Evolutionary conservation across 139 green algal genomes (phyloP).

Genomic region (Coccomyxa sp.): DNA sequence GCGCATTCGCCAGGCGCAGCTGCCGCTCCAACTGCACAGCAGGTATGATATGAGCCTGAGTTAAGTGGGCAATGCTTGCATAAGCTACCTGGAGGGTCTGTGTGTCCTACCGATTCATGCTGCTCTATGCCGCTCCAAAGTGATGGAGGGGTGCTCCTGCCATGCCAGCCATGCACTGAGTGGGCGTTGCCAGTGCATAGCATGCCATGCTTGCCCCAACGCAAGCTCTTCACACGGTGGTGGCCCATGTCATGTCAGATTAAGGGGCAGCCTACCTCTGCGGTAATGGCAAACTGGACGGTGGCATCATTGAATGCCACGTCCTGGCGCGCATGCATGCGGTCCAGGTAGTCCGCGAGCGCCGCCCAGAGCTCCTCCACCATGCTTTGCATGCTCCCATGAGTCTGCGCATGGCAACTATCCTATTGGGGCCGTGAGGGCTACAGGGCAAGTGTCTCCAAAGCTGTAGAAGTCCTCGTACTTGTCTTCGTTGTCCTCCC

Average conservation of each 20-base stretch:
- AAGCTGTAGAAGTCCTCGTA: too few species aligned
- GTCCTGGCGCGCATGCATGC: background rate
- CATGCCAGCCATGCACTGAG: background rate
- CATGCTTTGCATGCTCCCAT: background rate
- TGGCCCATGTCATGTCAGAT: too few species aligned
- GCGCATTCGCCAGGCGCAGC: background rate
- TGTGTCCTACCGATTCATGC: background rate
- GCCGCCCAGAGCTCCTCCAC: background rate
- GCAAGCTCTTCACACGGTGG: too few species aligned
- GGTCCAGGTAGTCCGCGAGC: background rate
- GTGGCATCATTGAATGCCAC: background rate
- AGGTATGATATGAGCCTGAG: background rate
- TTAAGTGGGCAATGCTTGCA: background rate
- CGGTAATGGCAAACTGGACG: background rate
- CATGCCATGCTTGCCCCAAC: too few species aligned
- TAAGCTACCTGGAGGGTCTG: background rate
- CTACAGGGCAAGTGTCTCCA: background rate
- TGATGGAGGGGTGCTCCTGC: background rate
- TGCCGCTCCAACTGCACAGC: background rate
- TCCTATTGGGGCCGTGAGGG: background rate
- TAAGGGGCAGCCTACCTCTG: background rate
- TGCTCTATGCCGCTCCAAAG: background rate
- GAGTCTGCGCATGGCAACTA: too few species aligned
- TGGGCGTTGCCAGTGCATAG: background rate
- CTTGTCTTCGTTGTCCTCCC: too few species aligned